A percentile compares a stretch with the other conserved stretches of the same genome.
Conservation (phyloP, 2,329 filamentous ascomycete species). For the Cladosporium halotolerans region DNA sequence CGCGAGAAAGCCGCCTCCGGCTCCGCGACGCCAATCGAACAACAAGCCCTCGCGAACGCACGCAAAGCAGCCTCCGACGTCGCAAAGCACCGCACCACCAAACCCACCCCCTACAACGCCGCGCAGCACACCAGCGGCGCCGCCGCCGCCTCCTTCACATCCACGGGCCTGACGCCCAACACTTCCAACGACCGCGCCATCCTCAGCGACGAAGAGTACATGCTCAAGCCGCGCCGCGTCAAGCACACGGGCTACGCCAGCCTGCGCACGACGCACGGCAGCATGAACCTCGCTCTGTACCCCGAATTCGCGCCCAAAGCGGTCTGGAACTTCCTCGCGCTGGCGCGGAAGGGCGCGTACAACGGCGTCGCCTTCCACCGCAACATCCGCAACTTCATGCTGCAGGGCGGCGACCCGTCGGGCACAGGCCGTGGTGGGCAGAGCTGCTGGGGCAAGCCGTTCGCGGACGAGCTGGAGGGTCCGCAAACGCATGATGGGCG, state of each 20-base stretch:
- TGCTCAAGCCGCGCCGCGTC: conserved; percentile 83
- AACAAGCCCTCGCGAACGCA: conserved; percentile 46
- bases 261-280: conserved; percentile 78
- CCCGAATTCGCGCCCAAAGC: conserved; percentile 87
- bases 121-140: conserved; percentile 84
- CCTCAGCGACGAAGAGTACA: conserved; percentile 90
- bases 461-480: conserved; percentile 87
- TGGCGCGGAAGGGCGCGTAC: conserved; percentile 89
- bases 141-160: conserved; percentile 91
- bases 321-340: conserved; percentile 91
- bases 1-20: conserved; percentile 41
- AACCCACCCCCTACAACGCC: conserved; percentile 65
- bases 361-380: conserved; percentile 78
- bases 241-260: conserved; percentile 87
- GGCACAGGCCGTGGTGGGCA: conserved; percentile 86
- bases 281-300: conserved; percentile 81
- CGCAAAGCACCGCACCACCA: conserved; percentile 25
- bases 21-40: conserved; percentile 16
- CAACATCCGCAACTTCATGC: conserved; percentile 95
- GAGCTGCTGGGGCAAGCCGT: conserved; percentile 80
- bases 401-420: conserved; percentile 91
- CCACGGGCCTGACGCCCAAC: conserved; percentile 85
- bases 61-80: conserved; percentile 46
- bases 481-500: conserved; percentile 75
- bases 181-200: conserved; percentile 82